phyloP scores from a whole-genome alignment of 2,329 filamentous ascomycete genomes.

The Cadophora gregata region DNA sequence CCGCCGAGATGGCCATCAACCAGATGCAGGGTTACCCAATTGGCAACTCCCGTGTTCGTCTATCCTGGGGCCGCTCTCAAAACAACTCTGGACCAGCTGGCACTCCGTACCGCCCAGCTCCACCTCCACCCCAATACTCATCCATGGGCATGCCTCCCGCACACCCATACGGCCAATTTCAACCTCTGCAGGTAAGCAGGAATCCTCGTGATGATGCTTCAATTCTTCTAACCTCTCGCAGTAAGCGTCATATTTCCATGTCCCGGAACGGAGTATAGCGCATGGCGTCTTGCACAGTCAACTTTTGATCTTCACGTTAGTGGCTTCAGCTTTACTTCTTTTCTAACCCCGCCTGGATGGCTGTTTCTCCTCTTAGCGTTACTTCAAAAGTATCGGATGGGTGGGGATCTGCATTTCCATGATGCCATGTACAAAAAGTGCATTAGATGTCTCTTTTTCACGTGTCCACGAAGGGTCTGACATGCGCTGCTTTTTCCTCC shows the following conservation, averaged over 20 bases:
- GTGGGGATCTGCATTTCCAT: conserved; percentile 46
- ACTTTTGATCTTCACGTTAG: conserved; percentile 41
- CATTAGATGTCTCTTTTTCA: conserved; percentile 46
- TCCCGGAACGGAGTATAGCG: conserved; percentile 45
- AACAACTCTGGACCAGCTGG: conserved; percentile 98
- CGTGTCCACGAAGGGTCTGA: conserved; percentile 45
- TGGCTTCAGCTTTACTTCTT: conserved; percentile 44
- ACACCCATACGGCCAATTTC: conserved; percentile 45
- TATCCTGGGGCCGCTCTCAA: conserved; percentile 97
- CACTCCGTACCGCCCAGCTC: conserved; percentile 94
- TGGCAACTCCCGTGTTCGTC: conserved; percentile 94
- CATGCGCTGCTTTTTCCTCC: conserved; percentile 35
- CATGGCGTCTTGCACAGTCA: conserved; percentile 43
- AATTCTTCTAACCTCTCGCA: conserved; percentile 31
- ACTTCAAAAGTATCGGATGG: conserved; percentile 47
- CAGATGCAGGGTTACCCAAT: conserved; percentile 99
- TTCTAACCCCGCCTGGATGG: conserved; percentile 46
- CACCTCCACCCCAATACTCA: conserved; percentile 76
- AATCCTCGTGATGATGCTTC: not conserved
- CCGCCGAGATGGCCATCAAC: conserved; percentile 99
- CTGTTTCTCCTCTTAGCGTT: conserved; percentile 48
- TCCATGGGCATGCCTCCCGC: conserved; percentile 56
- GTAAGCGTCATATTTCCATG: conserved; percentile 45
- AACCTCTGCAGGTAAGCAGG: conserved; percentile 44
- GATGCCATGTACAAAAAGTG: conserved; percentile 48